Conservation (phyloP, 2,329 filamentous ascomycete species). For the Lachnum nothofagi region DNA sequence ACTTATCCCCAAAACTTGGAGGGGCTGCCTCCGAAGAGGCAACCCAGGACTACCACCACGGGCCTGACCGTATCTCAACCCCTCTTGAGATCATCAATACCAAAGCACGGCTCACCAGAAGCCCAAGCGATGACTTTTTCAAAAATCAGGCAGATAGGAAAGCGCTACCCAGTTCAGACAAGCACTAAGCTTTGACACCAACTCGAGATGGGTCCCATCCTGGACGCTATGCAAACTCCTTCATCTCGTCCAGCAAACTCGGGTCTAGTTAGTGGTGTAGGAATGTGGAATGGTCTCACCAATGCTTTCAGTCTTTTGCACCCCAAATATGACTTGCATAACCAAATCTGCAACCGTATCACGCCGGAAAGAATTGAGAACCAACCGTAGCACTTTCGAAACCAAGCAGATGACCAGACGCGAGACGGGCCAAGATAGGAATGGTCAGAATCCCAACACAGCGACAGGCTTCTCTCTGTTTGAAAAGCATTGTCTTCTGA, state of each 20-base stretch:
- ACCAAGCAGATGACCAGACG: slow-evolving; percentile 22
- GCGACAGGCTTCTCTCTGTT: slow-evolving; percentile 60
- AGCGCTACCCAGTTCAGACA: slow-evolving; percentile 50
- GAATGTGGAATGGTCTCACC: slow-evolving; percentile 18
- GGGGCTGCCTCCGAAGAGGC: slow-evolving; percentile 29
- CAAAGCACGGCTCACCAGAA: slow-evolving; percentile 17
- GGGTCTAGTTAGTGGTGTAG: slow-evolving; percentile 20
- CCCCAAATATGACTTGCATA: slow-evolving; percentile 5
- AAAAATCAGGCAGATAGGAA: slow-evolving; percentile 16
- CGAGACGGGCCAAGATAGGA: slow-evolving; percentile 11
- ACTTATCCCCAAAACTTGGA: slow-evolving; percentile 33
- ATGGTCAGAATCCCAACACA: slow-evolving; percentile 23
- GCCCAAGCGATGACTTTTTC: slow-evolving; percentile 5
- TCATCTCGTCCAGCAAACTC: slow-evolving; percentile 5
- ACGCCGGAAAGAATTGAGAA: slow-evolving; percentile 10
- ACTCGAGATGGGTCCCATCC: slow-evolving; percentile 79
- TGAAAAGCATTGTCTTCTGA: slow-evolving; percentile 77
- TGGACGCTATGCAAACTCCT: slow-evolving; percentile 21
- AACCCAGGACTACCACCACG: slow-evolving; percentile 31
- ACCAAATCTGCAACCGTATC: slow-evolving; percentile 15
- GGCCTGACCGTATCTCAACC: slow-evolving; percentile 25
- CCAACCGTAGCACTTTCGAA: slow-evolving; percentile 16
- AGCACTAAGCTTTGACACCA: slow-evolving; percentile 92
- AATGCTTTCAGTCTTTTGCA: slow-evolving; percentile 24
- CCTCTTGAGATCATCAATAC: slow-evolving; percentile 14